These are phyloP conservation scores for Metarhizium rileyi DNA, from an alignment of 2,329 filamentous ascomycete genomes.

Conservation along the genomic window DNA sequence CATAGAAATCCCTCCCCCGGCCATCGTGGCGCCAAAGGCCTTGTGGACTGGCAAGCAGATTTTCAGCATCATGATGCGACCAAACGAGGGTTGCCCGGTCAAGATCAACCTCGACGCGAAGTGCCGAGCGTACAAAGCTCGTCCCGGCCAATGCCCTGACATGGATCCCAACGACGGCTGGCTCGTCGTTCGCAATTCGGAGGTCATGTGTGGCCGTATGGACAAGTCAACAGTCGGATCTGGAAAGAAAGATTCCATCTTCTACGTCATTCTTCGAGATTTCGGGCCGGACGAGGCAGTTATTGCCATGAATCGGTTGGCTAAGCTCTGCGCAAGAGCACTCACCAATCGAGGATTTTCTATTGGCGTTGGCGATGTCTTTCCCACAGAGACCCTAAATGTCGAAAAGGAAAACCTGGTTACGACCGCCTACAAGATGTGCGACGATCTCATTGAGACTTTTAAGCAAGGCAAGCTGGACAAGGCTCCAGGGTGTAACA, in stretches of 20 bases:
- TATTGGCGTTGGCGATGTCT: constrained; percentile 92
- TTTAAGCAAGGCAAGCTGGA: constrained; percentile 74
- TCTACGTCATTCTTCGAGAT: constrained; percentile 93
- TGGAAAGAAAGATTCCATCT: constrained; percentile 95
- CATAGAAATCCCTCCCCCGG: constrained; percentile 77
- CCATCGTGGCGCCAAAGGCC: constrained; percentile 73
- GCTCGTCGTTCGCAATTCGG: constrained; percentile 89
- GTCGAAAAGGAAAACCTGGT: constrained; percentile 66
- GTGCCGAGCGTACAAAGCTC: constrained; percentile 68
- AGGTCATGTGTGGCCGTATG: constrained; percentile 96
- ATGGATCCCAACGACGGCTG: constrained; percentile 84
- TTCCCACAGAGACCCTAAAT: constrained; percentile 60
- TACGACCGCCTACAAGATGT: constrained; percentile 66
- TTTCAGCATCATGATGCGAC: constrained; percentile 84
- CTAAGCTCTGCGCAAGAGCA: constrained; percentile 80
- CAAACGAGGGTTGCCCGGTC: constrained; percentile 74
- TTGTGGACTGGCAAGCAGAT: constrained; percentile 97
- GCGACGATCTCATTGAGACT: constrained; percentile 70
- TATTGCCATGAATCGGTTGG: constrained; percentile 84
- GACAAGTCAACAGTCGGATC: constrained; percentile 96
- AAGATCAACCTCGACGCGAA: constrained; percentile 88
- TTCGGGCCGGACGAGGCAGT: constrained; percentile 85
- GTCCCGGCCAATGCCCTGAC: constrained; percentile 47
- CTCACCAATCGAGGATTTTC: constrained; percentile 90
- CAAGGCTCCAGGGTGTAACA: constrained; percentile 80